A percentile compares a stretch with the other conserved stretches of the same genome.
phyloP scores from a whole-genome alignment of 345 rosid species.

The Linum trigynum region DNA sequence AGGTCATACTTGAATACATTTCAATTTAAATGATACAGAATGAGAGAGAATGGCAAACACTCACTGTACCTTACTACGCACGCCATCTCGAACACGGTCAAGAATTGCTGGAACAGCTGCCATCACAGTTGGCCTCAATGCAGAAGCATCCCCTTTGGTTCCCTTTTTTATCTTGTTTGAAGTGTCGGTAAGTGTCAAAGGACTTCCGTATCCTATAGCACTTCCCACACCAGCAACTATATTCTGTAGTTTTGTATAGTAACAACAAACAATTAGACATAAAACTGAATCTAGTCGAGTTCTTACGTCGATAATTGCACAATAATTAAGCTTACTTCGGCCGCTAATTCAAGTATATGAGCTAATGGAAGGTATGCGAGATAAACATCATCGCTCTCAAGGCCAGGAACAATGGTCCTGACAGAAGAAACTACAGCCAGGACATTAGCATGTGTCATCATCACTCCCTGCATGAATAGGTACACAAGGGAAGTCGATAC shows the following conservation, averaged over 20 bases:
- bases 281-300: not conserved
- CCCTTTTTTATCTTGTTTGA: constrained; percentile 86
- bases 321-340: constrained; percentile 48
- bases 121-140: constrained; percentile 77
- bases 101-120: constrained; percentile 99
- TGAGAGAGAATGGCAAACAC: not conserved
- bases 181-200: constrained; percentile 94
- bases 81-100: constrained; percentile 97
- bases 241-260: constrained; percentile 39
- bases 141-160: constrained; percentile 84
- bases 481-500: not conserved
- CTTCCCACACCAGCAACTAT: constrained; percentile 75
- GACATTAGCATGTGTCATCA: constrained; percentile 97
- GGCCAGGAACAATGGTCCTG: constrained; percentile 82
- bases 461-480: constrained; percentile 64
- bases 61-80: constrained; percentile 69
- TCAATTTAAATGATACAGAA: not conserved
- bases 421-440: constrained; percentile 90
- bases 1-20: not conserved
- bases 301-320: constrained; percentile 5
- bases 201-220: constrained; percentile 90
- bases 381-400: constrained; percentile 73
- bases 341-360: constrained; percentile 92
- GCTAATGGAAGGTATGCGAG: constrained; percentile 90
- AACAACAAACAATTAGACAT: constrained; percentile 1